These are phyloP conservation scores for Citrullus amarus DNA, from an alignment of 306 rosid genomes.

Conservation along the genomic window DNA sequence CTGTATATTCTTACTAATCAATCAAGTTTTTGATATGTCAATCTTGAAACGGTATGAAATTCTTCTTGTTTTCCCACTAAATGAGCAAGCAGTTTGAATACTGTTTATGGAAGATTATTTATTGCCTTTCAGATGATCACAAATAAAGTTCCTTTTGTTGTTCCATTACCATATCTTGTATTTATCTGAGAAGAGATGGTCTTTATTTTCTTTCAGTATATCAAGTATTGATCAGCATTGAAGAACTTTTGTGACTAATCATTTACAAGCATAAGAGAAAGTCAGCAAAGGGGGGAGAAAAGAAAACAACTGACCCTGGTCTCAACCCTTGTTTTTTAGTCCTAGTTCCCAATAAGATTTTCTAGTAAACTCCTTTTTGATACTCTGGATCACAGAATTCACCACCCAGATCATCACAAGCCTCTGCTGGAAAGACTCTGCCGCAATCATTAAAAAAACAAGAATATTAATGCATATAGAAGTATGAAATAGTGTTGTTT, in stretches of 20 bases:
- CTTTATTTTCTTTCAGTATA: neutral
- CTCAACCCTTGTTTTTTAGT: neutral
- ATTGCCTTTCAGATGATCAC: neutral
- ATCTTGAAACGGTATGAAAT: neutral
- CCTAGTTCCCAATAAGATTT: neutral
- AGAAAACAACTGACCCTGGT: neutral
- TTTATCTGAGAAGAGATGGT: neutral
- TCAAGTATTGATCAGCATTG: neutral
- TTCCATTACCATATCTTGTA: neutral
- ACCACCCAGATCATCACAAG: conserved; percentile 98
- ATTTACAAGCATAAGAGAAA: neutral
- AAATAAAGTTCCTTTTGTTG: neutral
- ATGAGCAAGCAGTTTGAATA: neutral
- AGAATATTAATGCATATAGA: neutral
- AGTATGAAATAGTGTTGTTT: neutral
- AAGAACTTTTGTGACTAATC: neutral
- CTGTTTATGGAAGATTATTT: neutral
- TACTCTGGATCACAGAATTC: conserved; percentile 60
- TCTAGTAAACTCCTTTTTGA: conserved; percentile 57
- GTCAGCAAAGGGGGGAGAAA: neutral
- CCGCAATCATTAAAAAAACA: neutral
- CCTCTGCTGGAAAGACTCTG: conserved; percentile 79
- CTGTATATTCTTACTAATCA: neutral
- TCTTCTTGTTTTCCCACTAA: neutral
- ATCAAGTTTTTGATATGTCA: neutral